Percentiles rank a stretch among this genome's conserved stretches.
Conservation (phyloP, 202 grass and related monocot genomes). For the Saccharum hybrid region DNA sequence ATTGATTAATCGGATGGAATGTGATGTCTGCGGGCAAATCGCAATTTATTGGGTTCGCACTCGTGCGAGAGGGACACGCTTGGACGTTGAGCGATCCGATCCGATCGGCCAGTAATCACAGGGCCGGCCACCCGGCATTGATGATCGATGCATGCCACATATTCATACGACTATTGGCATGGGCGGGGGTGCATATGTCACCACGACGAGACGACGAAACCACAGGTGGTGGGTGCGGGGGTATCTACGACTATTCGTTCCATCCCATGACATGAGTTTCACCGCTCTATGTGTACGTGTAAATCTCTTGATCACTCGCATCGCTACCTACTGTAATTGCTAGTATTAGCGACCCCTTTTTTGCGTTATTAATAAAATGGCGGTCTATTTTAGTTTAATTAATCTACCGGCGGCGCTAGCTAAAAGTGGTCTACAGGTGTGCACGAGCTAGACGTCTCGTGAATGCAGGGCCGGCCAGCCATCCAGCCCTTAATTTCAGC, state of each 20-base stretch:
- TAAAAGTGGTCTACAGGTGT: conserved; percentile 31
- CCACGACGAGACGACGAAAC: too few species aligned
- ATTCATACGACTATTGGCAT: too few species aligned
- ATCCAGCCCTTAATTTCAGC: conserved; percentile 32
- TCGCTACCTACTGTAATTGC: not conserved
- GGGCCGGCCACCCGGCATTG: too few species aligned
- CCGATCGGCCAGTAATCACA: not conserved
- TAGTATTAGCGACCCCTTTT: too few species aligned
- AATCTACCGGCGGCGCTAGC: too few species aligned
- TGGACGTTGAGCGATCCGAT: not conserved
- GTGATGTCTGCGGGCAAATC: conserved; percentile 30
- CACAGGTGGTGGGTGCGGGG: too few species aligned
- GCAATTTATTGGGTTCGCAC: conserved; percentile 32
- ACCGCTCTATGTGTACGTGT: not conserved
- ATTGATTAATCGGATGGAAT: not conserved
- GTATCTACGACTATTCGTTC: too few species aligned
- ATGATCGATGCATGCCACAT: too few species aligned
- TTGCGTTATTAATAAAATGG: not conserved
- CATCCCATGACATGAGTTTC: not conserved
- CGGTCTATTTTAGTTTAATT: not conserved
- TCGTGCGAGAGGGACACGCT: conserved; percentile 39
- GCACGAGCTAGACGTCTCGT: conserved; percentile 37
- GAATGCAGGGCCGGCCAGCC: not conserved
- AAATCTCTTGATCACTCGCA: not conserved
- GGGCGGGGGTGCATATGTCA: too few species aligned